These are phyloP conservation scores for Nymphaea thermarum DNA, from an alignment of 164 flowering plant genomes.

Conservation along the genomic window DNA sequence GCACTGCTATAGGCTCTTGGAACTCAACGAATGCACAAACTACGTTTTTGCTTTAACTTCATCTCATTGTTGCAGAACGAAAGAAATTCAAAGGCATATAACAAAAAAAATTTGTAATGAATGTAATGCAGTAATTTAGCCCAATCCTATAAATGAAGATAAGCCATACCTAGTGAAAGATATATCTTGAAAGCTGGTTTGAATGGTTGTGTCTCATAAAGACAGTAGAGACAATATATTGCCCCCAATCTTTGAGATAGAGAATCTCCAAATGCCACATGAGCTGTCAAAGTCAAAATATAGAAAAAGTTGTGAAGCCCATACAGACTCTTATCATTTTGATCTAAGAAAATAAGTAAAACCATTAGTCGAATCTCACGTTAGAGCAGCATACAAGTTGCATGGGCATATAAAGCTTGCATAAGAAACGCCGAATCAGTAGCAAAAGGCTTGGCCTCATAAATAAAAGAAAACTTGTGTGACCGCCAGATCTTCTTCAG, in stretches of 20 bases:
- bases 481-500: conserved; percentile 73
- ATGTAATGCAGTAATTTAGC: too few relatives aligned
- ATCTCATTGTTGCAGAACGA: too few relatives aligned
- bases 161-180: conserved; percentile 54
- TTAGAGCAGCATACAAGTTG: conserved; percentile 33
- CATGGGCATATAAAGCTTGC: conserved; percentile 76
- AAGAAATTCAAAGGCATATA: too few relatives aligned
- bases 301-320: not conserved
- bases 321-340: not conserved
- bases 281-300: conserved; percentile 30
- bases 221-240: conserved; percentile 81
- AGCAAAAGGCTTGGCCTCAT: conserved; percentile 53
- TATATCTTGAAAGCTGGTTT: conserved; percentile 70
- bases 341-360: not conserved
- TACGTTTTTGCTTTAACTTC: too few relatives aligned
- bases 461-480: conserved; percentile 67
- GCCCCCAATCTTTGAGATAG: conserved; percentile 73
- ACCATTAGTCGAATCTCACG: not conserved
- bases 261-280: conserved; percentile 37
- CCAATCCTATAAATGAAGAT: not conserved
- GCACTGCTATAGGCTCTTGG: too few relatives aligned
- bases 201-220: conserved; percentile 83
- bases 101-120: too few relatives aligned
- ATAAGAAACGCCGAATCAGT: conserved; percentile 48
- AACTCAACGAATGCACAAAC: too few relatives aligned